A percentile compares a stretch with the other conserved stretches of the same genome.
Conservation (phyloP, 352 stramenopile species). For the Phytophthora cactorum region DNA sequence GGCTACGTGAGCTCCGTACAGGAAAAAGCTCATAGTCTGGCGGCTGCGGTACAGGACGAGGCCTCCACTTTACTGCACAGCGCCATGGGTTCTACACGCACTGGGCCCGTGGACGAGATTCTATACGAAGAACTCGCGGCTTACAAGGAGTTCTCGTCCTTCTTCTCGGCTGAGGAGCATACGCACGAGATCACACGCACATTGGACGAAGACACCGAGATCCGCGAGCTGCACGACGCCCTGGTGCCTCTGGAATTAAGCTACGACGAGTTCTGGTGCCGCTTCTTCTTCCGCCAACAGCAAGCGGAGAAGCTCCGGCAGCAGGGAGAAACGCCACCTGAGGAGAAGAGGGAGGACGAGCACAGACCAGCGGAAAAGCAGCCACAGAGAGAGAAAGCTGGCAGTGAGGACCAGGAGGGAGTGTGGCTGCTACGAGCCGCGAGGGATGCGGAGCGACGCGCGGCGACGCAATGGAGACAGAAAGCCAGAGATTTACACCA, state of each 20-base stretch:
- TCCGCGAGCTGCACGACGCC: slow-evolving; percentile 64
- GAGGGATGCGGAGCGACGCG: slow-evolving; percentile 48
- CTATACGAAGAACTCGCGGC: slow-evolving; percentile 81
- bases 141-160: slow-evolving; percentile 67
- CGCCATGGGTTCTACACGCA: slow-evolving; percentile 60
- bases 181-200: slow-evolving; percentile 77
- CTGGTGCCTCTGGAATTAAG: slow-evolving; percentile 79
- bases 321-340: slow-evolving; percentile 28
- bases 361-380: slow-evolving; percentile 20
- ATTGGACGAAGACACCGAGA: slow-evolving; percentile 57
- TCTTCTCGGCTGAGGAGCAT: slow-evolving; percentile 70
- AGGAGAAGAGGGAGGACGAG: slow-evolving; percentile 38
- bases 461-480: slow-evolving; percentile 69
- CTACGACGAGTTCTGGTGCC: slow-evolving; percentile 87
- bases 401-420: slow-evolving; percentile 43
- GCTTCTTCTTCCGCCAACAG: slow-evolving; percentile 82
- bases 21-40: slow-evolving; percentile 78
- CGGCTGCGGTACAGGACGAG: slow-evolving; percentile 77
- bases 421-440: slow-evolving; percentile 48
- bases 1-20: slow-evolving; percentile 77
- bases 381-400: slow-evolving; percentile 20
- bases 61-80: slow-evolving; percentile 65
- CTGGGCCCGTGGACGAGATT: slow-evolving; percentile 83
- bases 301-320: slow-evolving; percentile 47
- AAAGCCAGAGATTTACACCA: slow-evolving; percentile 73